Percentiles rank a stretch among this genome's conserved stretches.
phyloP scores from a whole-genome alignment of 2,329 filamentous ascomycete species.

The Alternaria alternata region DNA sequence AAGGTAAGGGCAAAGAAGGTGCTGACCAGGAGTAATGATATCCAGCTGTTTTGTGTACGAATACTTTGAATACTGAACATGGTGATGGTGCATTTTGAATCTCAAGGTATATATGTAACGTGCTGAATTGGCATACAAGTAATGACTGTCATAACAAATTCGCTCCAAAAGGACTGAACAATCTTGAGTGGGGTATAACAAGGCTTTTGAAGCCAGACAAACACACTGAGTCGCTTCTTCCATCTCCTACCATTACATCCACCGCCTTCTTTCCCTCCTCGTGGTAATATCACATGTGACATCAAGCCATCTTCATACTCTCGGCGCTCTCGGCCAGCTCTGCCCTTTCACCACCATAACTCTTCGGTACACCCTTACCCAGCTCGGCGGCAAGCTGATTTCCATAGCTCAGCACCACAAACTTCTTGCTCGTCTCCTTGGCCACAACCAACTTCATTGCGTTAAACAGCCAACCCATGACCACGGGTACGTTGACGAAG shows the following conservation, averaged over 20 bases:
- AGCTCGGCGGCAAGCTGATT: constrained; percentile 72
- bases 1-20: constrained; percentile 18
- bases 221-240: background rate
- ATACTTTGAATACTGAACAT: background rate
- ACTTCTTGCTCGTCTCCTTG: constrained; percentile 60
- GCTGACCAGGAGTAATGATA: constrained; percentile 4
- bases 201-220: constrained; percentile 15
- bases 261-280: background rate
- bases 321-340: constrained; percentile 56
- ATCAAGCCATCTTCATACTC: constrained; percentile 50
- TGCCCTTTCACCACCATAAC: constrained; percentile 78
- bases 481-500: constrained; percentile 89
- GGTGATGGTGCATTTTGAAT: background rate
- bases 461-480: constrained; percentile 80
- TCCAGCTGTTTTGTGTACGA: background rate
- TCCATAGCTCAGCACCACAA: constrained; percentile 64
- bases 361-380: constrained; percentile 71
- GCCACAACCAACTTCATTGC: constrained; percentile 57
- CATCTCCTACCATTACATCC: constrained; percentile 30
- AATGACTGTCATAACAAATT: background rate
- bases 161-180: background rate
- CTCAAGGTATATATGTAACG: background rate
- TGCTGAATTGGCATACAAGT: background rate
- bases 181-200: constrained; percentile 25
- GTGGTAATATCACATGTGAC: background rate